A percentile compares a stretch with the other conserved stretches of the same genome.
These are phyloP conservation scores for Marsdenia floribunda DNA, from an alignment of 257 asterid genomes.

Conservation along the genomic window DNA sequence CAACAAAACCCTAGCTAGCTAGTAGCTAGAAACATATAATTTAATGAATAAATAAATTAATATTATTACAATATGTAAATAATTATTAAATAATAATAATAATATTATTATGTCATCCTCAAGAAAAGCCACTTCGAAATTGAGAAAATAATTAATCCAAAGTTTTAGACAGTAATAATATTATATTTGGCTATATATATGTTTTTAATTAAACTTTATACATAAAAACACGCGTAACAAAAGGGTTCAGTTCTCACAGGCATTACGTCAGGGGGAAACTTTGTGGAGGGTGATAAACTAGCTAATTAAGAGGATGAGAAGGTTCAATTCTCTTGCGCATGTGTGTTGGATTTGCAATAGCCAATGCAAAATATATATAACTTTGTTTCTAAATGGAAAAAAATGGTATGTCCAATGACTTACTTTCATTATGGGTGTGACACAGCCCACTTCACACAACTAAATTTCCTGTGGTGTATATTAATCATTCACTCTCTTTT, in stretches of 20 bases:
- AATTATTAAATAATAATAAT: not conserved
- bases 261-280: not conserved
- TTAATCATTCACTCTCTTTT: not conserved
- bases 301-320: not conserved
- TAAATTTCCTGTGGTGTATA: not conserved
- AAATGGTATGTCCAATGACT: not conserved
- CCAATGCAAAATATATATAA: not conserved
- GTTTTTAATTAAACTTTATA: not conserved
- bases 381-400: not conserved
- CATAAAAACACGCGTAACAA: not conserved
- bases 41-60: too few relatives aligned
- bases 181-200: not conserved
- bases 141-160: not conserved
- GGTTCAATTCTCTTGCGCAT: not conserved
- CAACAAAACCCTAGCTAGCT: not conserved
- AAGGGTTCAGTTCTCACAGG: not conserved
- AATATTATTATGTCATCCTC: not conserved
- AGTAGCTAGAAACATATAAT: not conserved
- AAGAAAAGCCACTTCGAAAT: not conserved
- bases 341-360: constrained; percentile 17
- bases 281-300: constrained; percentile 1
- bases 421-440: constrained; percentile 8
- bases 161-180: not conserved
- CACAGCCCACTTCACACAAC: constrained; percentile 5
- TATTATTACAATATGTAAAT: too few relatives aligned